Conservation (phyloP, 306 rosid genomes). For the Luffa acutangula region DNA sequence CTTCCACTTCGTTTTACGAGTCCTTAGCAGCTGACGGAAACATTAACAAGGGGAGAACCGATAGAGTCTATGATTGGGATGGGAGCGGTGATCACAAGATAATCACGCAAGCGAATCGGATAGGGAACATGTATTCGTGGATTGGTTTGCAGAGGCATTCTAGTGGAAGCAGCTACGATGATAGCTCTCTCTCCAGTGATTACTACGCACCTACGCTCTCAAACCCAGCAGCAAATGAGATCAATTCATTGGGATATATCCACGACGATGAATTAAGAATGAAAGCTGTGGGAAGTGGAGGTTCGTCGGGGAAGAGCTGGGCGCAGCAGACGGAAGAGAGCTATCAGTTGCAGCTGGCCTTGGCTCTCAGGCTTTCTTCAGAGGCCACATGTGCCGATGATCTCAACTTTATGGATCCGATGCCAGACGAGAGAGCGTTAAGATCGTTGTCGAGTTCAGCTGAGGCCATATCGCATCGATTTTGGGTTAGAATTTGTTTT, state of each 20-base stretch:
- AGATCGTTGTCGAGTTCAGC: conserved; percentile 33
- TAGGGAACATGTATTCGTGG: conserved; percentile 47
- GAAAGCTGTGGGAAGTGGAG: conserved; percentile 25
- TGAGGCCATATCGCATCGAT: conserved; percentile 69
- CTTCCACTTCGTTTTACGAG: conserved; percentile 35
- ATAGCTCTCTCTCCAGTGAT: conserved; percentile 83
- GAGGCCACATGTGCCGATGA: conserved; percentile 91
- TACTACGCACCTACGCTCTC: conserved; percentile 68
- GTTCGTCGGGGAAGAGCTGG: conserved; percentile 84
- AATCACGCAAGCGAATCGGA: conserved; percentile 51
- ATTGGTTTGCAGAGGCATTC: conserved; percentile 85
- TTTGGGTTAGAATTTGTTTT: conserved; percentile 46
- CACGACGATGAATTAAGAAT: conserved; percentile 42
- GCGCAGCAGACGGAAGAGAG: conserved; percentile 99
- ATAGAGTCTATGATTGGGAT: conserved; percentile 70
- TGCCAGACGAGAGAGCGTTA: conserved; percentile 36
- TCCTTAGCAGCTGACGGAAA: conserved; percentile 49
- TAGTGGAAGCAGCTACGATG: conserved; percentile 92
- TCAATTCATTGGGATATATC: conserved; percentile 47
- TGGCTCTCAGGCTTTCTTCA: conserved; percentile 73
- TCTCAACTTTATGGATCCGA: conserved; percentile 78
- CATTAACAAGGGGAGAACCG: conserved; percentile 30
- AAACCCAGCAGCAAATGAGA: conserved; percentile 47
- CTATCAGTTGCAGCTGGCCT: conserved; percentile 84
- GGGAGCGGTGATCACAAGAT: conserved; percentile 44